Evolutionary conservation across 805 yeast species (phyloP), one percentile per base, ranked within the genome.

Genomic region (Isabelozyma rhagii): DNA sequence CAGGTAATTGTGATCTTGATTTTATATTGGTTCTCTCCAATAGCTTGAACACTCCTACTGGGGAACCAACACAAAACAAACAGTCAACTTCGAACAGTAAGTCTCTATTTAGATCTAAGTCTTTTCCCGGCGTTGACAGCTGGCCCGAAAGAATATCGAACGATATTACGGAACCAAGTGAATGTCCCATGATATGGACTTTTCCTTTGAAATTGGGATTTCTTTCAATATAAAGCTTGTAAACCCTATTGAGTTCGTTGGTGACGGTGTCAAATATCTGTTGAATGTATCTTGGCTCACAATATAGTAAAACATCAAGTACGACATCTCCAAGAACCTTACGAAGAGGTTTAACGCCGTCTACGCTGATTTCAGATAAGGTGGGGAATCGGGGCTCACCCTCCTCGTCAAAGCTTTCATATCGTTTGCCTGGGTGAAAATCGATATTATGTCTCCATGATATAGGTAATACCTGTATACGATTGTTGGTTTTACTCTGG

Each of bases 121-220:
- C 57, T 4, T 50, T 44, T 13, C 34, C 42, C 8, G 27, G 7
- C 8, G 52, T 46, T 3, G 27, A 68, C 1, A 72, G 75, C 55
- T 82, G 86, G 14, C 69, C 61, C 8, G 84, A 69, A 28, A 92
- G 66, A 29, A 93, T 73, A 65, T 93, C 97, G 54, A 90, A 84
- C 1, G 84, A 74, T 36, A 93, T 87, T 0, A 93, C 87, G 3
- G 96, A 86, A 0, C 99, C 99, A 36, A 93, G 71, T 0, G 98
- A 93, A 65, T 93, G 99, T 1, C 97, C 98, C 51, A 91, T 71
- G 1, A 93, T 66, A 56, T 93, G 91, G 0, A 93, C 84, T 55
- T 84, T 81, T 0, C 97, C 97, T n/a, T 82, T 72, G 65, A 88
- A 89, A 15, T 75, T 67, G 0, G 96, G 96, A 55, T 92, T 83